Conservation (phyloP, 176 grass and related monocot genomes). For the Rhynchospora pubera region DNA sequence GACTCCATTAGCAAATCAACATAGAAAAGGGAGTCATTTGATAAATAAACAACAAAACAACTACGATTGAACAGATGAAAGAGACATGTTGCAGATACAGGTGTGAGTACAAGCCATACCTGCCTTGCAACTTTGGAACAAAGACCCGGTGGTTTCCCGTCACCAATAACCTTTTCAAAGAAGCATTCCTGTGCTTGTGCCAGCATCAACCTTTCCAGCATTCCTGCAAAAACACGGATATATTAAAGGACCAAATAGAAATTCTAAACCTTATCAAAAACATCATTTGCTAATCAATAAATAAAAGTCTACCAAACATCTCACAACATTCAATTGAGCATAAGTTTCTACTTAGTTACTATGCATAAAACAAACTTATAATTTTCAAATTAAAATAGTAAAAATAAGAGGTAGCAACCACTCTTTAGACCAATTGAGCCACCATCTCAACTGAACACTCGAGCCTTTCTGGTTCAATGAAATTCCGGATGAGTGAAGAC, state of each 20-base stretch:
- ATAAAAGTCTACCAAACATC: neutral
- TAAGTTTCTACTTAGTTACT: neutral
- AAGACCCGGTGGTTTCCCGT: slow-evolving; percentile 66
- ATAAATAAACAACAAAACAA: slow-evolving; percentile 11
- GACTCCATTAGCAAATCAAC: slow-evolving; percentile 8
- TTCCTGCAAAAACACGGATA: slow-evolving; percentile 15
- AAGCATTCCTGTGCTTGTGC: slow-evolving; percentile 99
- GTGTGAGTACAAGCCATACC: slow-evolving; percentile 34
- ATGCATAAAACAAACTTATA: neutral
- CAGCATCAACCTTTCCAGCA: slow-evolving; percentile 97
- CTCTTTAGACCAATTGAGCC: neutral
- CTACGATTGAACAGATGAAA: neutral
- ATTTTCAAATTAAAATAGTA: neutral
- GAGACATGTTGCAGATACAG: neutral
- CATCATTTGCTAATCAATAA: neutral
- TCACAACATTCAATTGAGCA: neutral
- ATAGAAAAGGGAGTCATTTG: neutral
- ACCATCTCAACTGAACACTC: neutral
- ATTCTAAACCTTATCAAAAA: neutral
- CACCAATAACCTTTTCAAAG: slow-evolving; percentile 96
- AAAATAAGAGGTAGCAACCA: neutral
- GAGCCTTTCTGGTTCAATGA: neutral
- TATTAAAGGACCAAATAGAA: neutral
- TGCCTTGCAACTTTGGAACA: slow-evolving; percentile 96
- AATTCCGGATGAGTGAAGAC: neutral